Evolutionary conservation across 2,329 filamentous ascomycete genomes (phyloP).

Genomic region (Arthrobotrys megalospora): DNA sequence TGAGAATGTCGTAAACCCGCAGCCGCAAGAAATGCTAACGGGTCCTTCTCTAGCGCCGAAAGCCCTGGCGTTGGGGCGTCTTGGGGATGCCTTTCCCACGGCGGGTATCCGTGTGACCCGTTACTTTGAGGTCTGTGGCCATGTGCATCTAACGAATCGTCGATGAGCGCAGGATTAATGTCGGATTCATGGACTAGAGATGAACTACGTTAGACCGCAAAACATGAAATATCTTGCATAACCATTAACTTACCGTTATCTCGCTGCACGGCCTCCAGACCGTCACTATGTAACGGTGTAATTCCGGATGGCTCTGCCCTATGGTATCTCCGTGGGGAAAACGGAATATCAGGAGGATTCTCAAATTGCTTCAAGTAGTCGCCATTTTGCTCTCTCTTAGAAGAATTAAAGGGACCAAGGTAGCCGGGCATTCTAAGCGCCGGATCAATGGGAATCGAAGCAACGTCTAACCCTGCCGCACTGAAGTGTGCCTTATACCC

Average conservation of each 20-base stretch:
- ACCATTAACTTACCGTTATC: conserved; percentile 13
- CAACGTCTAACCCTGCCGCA: conserved; percentile 48
- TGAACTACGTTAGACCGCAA: conserved; percentile 7
- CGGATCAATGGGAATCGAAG: conserved; percentile 61
- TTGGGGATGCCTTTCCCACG: conserved; percentile 23
- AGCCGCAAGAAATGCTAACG: conserved; percentile 61
- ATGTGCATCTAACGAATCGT: not conserved
- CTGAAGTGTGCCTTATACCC: conserved; percentile 55
- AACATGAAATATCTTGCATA: not conserved
- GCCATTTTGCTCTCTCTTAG: conserved; percentile 34
- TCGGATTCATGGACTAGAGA: conserved; percentile 42
- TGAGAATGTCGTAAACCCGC: conserved; percentile 59
- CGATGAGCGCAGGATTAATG: conserved; percentile 45
- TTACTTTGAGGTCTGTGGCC: not conserved
- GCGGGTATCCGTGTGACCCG: conserved; percentile 3
- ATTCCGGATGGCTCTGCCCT: conserved; percentile 17
- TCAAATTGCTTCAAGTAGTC: conserved; percentile 55
- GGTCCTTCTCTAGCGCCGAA: conserved; percentile 60
- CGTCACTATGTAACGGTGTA: conserved; percentile 14
- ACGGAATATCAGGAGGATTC: conserved; percentile 52
- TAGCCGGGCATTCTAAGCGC: conserved; percentile 38
- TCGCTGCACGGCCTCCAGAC: conserved; percentile 18
- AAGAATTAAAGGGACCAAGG: conserved; percentile 7
- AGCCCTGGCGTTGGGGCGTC: conserved; percentile 30
- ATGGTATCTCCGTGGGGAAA: conserved; percentile 32